phyloP scores from a whole-genome alignment of 2,329 filamentous ascomycete species.

The Fusarium globosum region DNA sequence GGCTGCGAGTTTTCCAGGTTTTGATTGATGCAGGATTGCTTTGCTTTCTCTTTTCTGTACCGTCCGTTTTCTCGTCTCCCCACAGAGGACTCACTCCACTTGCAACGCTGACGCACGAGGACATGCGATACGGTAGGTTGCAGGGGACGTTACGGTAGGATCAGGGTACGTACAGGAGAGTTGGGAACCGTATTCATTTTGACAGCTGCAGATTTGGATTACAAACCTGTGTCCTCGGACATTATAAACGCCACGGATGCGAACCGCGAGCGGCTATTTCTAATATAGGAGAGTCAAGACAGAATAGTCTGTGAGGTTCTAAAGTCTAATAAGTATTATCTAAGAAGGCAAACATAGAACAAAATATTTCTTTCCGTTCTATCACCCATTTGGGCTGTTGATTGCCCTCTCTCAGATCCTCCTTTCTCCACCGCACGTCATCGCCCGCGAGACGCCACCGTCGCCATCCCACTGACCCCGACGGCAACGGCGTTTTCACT shows the following conservation, averaged over 20 bases:
- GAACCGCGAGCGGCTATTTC: background rate
- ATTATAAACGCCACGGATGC: slow-evolving; percentile 5
- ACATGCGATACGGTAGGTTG: slow-evolving; percentile 8
- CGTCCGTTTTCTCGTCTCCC: slow-evolving; percentile 21
- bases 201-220: slow-evolving; percentile 4
- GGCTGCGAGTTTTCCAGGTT: slow-evolving; percentile 9
- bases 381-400: background rate
- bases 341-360: slow-evolving; percentile 1
- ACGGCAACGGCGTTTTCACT: slow-evolving; percentile 26
- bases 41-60: background rate
- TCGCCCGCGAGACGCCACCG: slow-evolving; percentile 40
- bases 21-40: slow-evolving; percentile 4
- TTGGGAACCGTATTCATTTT: background rate
- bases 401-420: slow-evolving; percentile 5
- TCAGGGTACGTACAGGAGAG: background rate
- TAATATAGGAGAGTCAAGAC: background rate
- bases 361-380: background rate
- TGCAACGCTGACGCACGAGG: slow-evolving; percentile 5
- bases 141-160: background rate
- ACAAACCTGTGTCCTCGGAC: slow-evolving; percentile 11
- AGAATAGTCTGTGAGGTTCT: background rate
- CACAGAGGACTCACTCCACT: slow-evolving; percentile 15
- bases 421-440: slow-evolving; percentile 38
- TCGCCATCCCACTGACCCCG: slow-evolving; percentile 32
- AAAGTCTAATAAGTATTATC: background rate